Evolutionary conservation across 148 eudicot species (phyloP).

Genomic region (Persicaria maculosa): DNA sequence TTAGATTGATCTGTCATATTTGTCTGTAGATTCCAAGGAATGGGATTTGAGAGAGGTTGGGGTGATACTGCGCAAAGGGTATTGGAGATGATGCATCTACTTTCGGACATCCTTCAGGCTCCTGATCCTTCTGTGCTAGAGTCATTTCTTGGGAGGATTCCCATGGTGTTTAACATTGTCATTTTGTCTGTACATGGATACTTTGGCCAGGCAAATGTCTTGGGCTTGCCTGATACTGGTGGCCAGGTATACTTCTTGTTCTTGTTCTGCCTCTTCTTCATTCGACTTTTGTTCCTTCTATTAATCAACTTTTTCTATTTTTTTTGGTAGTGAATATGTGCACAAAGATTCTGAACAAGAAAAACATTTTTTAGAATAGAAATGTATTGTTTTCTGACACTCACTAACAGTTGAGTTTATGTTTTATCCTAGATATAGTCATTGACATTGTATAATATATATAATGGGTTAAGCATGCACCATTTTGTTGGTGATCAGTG

Average conservation of each 20-base stretch:
- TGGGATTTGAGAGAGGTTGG: conserved; percentile 99
- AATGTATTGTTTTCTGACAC: background rate
- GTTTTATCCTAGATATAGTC: background rate
- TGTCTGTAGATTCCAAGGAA: conserved; percentile 59
- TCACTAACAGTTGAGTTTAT: background rate
- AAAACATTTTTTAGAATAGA: background rate
- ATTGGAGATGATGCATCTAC: conserved; percentile 83
- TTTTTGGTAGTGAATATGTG: background rate
- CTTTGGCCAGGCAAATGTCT: conserved; percentile 97
- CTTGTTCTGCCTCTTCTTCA: conserved; percentile 2
- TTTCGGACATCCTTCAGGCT: conserved; percentile 93
- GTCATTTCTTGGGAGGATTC: conserved; percentile 86
- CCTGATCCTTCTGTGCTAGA: conserved; percentile 86
- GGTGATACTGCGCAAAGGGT: conserved; percentile 72
- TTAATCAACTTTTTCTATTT: background rate
- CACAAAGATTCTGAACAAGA: background rate
- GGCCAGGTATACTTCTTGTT: conserved; percentile 59
- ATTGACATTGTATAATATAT: background rate
- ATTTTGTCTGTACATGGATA: conserved; percentile 85
- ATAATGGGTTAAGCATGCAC: background rate
- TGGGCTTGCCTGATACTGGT: conserved; percentile 98
- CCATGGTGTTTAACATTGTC: conserved; percentile 95
- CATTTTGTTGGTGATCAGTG: conserved; percentile 2
- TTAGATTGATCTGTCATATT: background rate
- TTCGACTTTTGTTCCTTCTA: background rate